A percentile compares a stretch with the other conserved stretches of the same genome.
phyloP scores from a whole-genome alignment of 2,329 filamentous ascomycete species.

The Periconia macrospinosa region DNA sequence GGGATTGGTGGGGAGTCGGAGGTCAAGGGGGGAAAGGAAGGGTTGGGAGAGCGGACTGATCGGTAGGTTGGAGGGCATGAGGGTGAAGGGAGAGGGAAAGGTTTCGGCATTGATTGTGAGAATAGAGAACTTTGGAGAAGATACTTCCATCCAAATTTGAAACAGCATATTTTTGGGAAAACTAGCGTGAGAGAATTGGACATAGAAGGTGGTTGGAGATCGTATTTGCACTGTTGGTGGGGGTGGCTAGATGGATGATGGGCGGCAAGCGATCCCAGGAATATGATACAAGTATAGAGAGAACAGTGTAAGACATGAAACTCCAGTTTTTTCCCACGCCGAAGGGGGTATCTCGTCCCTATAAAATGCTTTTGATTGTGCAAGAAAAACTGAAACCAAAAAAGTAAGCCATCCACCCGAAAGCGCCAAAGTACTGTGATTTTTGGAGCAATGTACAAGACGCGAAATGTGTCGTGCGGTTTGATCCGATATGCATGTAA shows the following conservation, averaged over 20 bases:
- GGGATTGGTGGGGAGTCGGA: conserved; percentile 32
- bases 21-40: conserved; percentile 40
- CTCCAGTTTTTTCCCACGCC: not conserved
- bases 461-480: not conserved
- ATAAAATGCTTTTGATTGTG: not conserved
- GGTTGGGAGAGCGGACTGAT: conserved; percentile 16
- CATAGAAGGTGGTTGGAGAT: too few relatives aligned
- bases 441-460: not conserved
- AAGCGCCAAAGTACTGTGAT: not conserved
- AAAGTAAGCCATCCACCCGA: not conserved
- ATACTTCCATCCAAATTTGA: too few relatives aligned
- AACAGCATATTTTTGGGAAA: too few relatives aligned
- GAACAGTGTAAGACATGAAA: not conserved
- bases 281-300: not conserved
- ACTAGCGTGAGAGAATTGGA: too few relatives aligned
- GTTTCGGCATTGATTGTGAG: not conserved
- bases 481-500: not conserved
- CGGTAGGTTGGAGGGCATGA: conserved; percentile 3
- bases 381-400: not conserved
- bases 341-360: not conserved
- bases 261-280: not conserved
- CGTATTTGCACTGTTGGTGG: not conserved
- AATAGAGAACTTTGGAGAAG: not conserved
- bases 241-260: not conserved
- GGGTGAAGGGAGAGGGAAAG: not conserved